These are phyloP conservation scores for Aspergillus piperis DNA, from an alignment of 2,329 filamentous ascomycete species.

Conservation along the genomic window DNA sequence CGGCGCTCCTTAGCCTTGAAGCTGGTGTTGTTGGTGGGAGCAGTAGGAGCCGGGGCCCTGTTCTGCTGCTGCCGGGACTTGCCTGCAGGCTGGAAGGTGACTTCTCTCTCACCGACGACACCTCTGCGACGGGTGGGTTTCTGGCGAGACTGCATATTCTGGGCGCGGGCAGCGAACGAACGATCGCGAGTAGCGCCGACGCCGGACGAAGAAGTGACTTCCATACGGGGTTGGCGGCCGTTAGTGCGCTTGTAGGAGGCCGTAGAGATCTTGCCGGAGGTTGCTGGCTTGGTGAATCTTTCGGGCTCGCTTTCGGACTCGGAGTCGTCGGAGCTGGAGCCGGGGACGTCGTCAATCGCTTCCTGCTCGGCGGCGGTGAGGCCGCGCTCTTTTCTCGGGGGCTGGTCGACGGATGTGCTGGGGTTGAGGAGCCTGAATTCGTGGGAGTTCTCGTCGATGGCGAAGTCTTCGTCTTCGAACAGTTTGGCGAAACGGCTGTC, in stretches of 20 bases:
- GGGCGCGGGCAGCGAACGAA: slow-evolving; percentile 60
- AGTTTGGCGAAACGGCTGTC: slow-evolving; percentile 85
- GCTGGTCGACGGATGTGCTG: slow-evolving; percentile 60
- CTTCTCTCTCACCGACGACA: slow-evolving; percentile 55
- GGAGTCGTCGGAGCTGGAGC: slow-evolving; percentile 43
- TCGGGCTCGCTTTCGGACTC: slow-evolving; percentile 36
- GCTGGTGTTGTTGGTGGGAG: slow-evolving; percentile 15
- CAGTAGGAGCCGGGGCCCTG: background rate
- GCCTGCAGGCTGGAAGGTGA: slow-evolving; percentile 60
- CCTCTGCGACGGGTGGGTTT: slow-evolving; percentile 34
- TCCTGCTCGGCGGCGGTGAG: slow-evolving; percentile 67
- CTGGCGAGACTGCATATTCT: slow-evolving; percentile 43
- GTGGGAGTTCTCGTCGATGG: slow-evolving; percentile 81
- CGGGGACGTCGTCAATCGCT: slow-evolving; percentile 53
- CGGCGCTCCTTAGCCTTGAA: slow-evolving; percentile 46
- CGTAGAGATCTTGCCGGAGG: slow-evolving; percentile 52
- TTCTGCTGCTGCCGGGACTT: slow-evolving; percentile 39
- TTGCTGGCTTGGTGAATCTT: slow-evolving; percentile 29
- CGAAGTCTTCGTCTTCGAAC: slow-evolving; percentile 92
- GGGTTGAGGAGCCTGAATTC: slow-evolving; percentile 91
- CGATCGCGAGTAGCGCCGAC: slow-evolving; percentile 51
- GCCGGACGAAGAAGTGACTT: slow-evolving; percentile 56
- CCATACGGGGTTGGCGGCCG: slow-evolving; percentile 55
- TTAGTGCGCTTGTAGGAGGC: slow-evolving; percentile 58
- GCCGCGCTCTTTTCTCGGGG: slow-evolving; percentile 46